phyloP scores from a whole-genome alignment of 2,329 filamentous ascomycete species.

The Paraphaeosphaeria sporulosa region DNA sequence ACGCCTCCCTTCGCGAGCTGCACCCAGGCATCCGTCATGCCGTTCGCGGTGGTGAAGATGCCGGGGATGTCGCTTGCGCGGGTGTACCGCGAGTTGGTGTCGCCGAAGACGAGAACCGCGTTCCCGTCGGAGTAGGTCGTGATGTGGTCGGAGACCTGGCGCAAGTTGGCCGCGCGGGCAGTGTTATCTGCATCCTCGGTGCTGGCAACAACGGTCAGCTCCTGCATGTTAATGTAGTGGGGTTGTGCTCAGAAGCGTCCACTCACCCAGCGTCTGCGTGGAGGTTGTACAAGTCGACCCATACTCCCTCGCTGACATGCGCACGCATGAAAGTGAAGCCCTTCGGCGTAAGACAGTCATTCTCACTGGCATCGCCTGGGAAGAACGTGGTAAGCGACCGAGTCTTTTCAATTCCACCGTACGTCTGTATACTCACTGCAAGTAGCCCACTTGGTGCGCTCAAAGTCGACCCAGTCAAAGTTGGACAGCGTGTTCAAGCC shows the following conservation, averaged over 20 bases:
- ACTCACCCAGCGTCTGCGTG: slow-evolving; percentile 69
- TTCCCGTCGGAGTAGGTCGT: slow-evolving; percentile 64
- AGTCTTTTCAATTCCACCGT: neutral
- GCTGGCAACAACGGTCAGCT: slow-evolving; percentile 19
- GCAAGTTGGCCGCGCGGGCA: slow-evolving; percentile 63
- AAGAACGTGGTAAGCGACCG: neutral
- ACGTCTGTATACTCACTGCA: slow-evolving; percentile 51
- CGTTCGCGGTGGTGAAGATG: slow-evolving; percentile 60
- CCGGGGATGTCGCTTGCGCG: slow-evolving; percentile 61
- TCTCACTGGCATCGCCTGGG: slow-evolving; percentile 47
- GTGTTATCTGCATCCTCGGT: slow-evolving; percentile 60
- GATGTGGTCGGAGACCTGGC: slow-evolving; percentile 67
- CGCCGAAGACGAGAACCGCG: slow-evolving; percentile 69
- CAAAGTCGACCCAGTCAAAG: too few relatives aligned
- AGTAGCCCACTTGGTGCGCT: too few relatives aligned
- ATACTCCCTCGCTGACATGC: slow-evolving; percentile 60
- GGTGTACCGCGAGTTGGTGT: slow-evolving; percentile 72
- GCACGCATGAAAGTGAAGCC: slow-evolving; percentile 73
- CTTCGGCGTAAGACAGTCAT: slow-evolving; percentile 73
- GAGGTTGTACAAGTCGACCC: slow-evolving; percentile 71
- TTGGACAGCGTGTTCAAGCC: too few relatives aligned
- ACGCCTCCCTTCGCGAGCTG: slow-evolving; percentile 51
- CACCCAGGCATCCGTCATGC: slow-evolving; percentile 67
- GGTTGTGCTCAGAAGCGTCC: neutral
- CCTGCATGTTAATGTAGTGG: neutral